Conservation (phyloP, 371 early-diverging fungal genomes). For the Mortierella sp. region DNA sequence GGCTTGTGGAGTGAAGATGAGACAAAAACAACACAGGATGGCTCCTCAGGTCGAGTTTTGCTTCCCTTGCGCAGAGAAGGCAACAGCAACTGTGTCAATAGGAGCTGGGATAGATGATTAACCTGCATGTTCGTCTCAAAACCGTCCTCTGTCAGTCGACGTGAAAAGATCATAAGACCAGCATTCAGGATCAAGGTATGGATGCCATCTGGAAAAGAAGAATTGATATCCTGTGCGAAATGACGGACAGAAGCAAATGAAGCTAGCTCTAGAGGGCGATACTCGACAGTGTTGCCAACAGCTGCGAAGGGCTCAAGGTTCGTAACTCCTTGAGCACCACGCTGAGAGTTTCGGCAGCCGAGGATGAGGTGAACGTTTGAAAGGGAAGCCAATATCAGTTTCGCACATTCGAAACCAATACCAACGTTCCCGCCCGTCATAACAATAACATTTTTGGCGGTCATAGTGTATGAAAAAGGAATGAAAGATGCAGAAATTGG, state of each 20-base stretch:
- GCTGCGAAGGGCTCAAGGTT: slow-evolving; percentile 17
- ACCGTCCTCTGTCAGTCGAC: slow-evolving; percentile 48
- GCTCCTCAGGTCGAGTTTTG: slow-evolving; percentile 26
- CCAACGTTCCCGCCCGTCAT: slow-evolving; percentile 54
- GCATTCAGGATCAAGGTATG: slow-evolving; percentile 46
- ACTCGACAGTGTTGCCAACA: slow-evolving; percentile 28
- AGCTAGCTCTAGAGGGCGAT: slow-evolving; percentile 37
- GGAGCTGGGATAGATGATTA: slow-evolving; percentile 59
- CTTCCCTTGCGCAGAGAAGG: slow-evolving; percentile 33
- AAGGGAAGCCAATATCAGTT: slow-evolving; percentile 28
- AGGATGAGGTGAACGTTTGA: slow-evolving; percentile 45
- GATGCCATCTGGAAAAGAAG: slow-evolving; percentile 44
- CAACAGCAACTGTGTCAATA: slow-evolving; percentile 46
- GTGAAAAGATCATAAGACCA: slow-evolving; percentile 39
- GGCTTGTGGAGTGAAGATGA: slow-evolving; percentile 49
- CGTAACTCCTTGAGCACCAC: slow-evolving; percentile 30
- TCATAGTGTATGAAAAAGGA: neutral
- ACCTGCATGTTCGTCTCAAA: slow-evolving; percentile 56
- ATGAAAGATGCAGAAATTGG: neutral
- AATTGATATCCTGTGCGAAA: slow-evolving; percentile 33
- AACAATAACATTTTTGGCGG: slow-evolving; percentile 30
- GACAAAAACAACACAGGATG: slow-evolving; percentile 41
- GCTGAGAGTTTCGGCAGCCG: slow-evolving; percentile 34
- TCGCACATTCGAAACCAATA: slow-evolving; percentile 46
- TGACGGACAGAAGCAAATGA: slow-evolving; percentile 37